Percentiles rank a stretch among this genome's conserved stretches.
phyloP scores from a whole-genome alignment of 768 basidiomycete genomes.

The Rhodocollybia butyracea region DNA sequence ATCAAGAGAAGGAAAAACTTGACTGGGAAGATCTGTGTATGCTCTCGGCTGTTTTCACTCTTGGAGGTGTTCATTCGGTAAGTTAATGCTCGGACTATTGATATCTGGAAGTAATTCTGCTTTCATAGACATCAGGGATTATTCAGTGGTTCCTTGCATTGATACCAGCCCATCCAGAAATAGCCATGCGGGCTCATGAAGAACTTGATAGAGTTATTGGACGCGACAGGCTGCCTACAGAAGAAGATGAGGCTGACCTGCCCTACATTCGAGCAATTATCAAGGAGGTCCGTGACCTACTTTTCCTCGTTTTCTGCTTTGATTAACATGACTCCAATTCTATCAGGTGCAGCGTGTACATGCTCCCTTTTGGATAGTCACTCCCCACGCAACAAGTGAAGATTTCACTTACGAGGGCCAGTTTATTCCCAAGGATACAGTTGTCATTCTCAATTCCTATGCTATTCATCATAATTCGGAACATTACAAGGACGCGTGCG shows the following conservation, averaged over 20 bases:
- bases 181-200: constrained; percentile 27
- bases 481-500: constrained; percentile 32
- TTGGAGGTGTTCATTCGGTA: constrained; percentile 30
- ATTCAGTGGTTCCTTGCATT: constrained; percentile 31
- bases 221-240: constrained; percentile 22
- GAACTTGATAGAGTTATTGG: constrained; percentile 35
- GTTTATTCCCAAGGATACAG: constrained; percentile 26
- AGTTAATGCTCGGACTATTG: neutral
- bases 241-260: constrained; percentile 19
- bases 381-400: constrained; percentile 23
- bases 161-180: constrained; percentile 26
- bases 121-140: constrained; percentile 16
- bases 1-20: constrained; percentile 23
- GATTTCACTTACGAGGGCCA: constrained; percentile 30
- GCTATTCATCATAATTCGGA: constrained; percentile 26
- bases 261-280: constrained; percentile 26
- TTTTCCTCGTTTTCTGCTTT: neutral
- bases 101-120: constrained; percentile 16
- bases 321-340: neutral
- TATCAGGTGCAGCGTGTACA: constrained; percentile 18
- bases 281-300: constrained; percentile 17
- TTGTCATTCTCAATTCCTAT: constrained; percentile 26
- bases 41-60: constrained; percentile 24
- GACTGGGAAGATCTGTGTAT: constrained; percentile 28
- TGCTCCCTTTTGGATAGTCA: constrained; percentile 22